These are phyloP conservation scores for Flaveria robusta DNA, from an alignment of 129 eudicot genomes.

Conservation along the genomic window DNA sequence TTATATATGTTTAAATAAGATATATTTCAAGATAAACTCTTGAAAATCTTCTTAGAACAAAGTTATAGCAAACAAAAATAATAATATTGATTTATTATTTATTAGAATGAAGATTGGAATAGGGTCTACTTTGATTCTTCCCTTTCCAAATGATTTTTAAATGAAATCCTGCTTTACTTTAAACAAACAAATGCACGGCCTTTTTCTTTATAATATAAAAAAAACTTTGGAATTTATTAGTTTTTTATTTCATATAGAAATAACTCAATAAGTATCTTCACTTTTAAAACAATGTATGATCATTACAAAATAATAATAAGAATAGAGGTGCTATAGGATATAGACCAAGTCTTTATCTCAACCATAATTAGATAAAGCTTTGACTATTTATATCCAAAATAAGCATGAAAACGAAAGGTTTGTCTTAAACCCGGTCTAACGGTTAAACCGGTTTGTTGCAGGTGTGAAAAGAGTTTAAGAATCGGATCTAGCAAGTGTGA, in stretches of 20 bases:
- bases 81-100: too few species aligned
- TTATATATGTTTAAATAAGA: neutral
- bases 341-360: neutral
- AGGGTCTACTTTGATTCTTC: too few species aligned
- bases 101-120: too few species aligned
- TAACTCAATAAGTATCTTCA: neutral
- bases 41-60: too few species aligned
- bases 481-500: slow-evolving; percentile 38
- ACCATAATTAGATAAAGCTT: neutral
- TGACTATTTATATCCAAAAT: neutral
- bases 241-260: neutral
- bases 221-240: neutral
- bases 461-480: slow-evolving; percentile 24
- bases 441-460: slow-evolving; percentile 3
- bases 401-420: neutral
- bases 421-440: neutral
- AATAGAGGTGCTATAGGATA: neutral
- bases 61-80: too few species aligned
- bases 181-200: neutral
- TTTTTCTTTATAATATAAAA: neutral
- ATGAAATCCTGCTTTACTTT: neutral
- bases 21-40: neutral
- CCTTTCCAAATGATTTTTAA: neutral
- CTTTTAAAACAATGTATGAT: neutral
- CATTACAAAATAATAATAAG: neutral